Conservation (phyloP, 345 rosid species). For the Sonneratia alba region DNA sequence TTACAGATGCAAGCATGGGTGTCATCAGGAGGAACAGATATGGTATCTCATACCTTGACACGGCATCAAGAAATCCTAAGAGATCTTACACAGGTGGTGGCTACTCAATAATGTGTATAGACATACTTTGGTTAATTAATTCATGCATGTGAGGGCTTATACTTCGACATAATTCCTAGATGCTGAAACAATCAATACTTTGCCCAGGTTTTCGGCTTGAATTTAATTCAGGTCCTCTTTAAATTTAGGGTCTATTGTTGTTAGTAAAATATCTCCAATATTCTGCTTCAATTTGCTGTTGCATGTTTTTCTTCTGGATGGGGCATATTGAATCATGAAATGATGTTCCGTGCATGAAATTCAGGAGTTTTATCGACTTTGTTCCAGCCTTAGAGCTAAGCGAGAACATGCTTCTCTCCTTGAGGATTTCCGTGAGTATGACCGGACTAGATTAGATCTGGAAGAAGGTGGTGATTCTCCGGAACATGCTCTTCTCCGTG, state of each 20-base stretch:
- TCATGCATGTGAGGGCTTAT: neutral
- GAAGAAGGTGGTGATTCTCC: constrained; percentile 78
- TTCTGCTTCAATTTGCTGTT: neutral
- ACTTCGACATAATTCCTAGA: neutral
- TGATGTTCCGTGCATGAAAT: constrained; percentile 22
- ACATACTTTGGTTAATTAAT: neutral
- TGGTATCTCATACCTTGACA: constrained; percentile 95
- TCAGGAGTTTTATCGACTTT: constrained; percentile 96
- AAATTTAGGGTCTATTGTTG: neutral
- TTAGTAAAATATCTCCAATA: neutral
- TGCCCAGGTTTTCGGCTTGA: neutral
- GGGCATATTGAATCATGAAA: neutral
- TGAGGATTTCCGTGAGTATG: constrained; percentile 94
- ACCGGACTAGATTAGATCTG: constrained; percentile 77
- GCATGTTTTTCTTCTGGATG: neutral
- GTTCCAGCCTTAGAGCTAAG: constrained; percentile 84
- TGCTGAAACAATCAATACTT: neutral
- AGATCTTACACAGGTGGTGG: constrained; percentile 74
- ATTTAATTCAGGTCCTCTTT: too few relatives aligned
- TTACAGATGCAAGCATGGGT: constrained; percentile 96
- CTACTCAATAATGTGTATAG: neutral
- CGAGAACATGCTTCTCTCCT: constrained; percentile 92
- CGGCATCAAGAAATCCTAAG: constrained; percentile 96
- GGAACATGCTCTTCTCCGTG: constrained; percentile 76
- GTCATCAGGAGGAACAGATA: constrained; percentile 95